Evolutionary conservation across 345 rosid species (phyloP).

Genomic region (Stellera chamaejasme): DNA sequence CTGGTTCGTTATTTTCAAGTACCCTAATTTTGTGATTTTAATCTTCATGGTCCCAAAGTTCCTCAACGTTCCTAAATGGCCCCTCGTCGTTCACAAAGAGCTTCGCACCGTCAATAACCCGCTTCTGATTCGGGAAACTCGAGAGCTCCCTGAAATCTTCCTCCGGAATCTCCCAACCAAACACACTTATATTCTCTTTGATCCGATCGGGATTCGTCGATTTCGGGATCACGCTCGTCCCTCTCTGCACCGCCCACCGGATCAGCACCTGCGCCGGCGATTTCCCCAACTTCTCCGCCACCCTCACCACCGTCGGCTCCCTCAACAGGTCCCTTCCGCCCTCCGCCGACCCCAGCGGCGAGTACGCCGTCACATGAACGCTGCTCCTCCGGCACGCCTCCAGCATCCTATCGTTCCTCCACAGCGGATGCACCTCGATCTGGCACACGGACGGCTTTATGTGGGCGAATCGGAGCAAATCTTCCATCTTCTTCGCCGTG

Average conservation of each 20-base stretch:
- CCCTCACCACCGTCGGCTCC: conserved; percentile 31
- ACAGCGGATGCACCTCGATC: conserved; percentile 73
- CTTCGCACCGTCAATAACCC: conserved; percentile 40
- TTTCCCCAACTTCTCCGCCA: conserved; percentile 47
- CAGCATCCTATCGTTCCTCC: conserved; percentile 53
- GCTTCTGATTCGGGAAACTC: conserved; percentile 20
- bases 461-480: conserved; percentile 28
- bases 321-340: conserved; percentile 45
- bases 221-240: conserved; percentile 48
- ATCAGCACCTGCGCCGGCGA: conserved; percentile 23
- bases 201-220: conserved; percentile 36
- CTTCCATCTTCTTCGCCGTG: conserved; percentile 34
- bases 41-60: conserved; percentile 52
- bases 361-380: conserved; percentile 56
- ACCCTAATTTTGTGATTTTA: background rate
- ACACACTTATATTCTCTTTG: conserved; percentile 41
- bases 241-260: conserved; percentile 44
- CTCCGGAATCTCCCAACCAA: conserved; percentile 39
- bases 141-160: conserved; percentile 37
- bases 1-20: too few relatives aligned
- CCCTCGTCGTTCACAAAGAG: conserved; percentile 40
- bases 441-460: conserved; percentile 37
- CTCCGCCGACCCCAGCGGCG: conserved; percentile 46
- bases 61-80: conserved; percentile 42
- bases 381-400: conserved; percentile 29